phyloP scores from a whole-genome alignment of 2,329 filamentous ascomycete species.

The Cercospora janseana region DNA sequence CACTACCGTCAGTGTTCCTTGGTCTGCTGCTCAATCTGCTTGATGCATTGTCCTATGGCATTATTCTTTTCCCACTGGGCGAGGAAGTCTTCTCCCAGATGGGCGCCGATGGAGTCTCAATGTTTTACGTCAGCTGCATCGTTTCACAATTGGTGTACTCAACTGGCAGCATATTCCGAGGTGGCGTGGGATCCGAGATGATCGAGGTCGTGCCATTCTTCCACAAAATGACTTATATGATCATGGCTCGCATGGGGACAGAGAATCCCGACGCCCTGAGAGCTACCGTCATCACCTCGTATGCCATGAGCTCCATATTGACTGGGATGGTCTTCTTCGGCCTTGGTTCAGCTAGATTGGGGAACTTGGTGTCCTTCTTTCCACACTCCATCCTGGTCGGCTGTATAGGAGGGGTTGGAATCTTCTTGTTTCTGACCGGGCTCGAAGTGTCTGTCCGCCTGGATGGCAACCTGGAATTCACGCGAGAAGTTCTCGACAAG shows the following conservation, averaged over 20 bases:
- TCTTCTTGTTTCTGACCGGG: constrained; percentile 87
- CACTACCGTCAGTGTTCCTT: constrained; percentile 81
- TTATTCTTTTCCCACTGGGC: constrained; percentile 83
- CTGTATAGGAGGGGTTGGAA: constrained; percentile 95
- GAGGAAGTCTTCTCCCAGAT: constrained; percentile 80
- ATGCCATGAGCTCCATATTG: constrained; percentile 83
- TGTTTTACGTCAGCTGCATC: constrained; percentile 98
- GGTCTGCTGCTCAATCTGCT: constrained; percentile 88
- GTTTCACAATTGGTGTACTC: constrained; percentile 90
- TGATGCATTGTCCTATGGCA: constrained; percentile 93
- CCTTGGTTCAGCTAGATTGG: constrained; percentile 82
- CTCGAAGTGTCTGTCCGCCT: constrained; percentile 90
- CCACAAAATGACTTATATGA: constrained; percentile 94
- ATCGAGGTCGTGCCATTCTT: constrained; percentile 99
- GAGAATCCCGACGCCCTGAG: constrained; percentile 82
- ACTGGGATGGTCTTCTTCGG: constrained; percentile 89
- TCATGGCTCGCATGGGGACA: constrained; percentile 73
- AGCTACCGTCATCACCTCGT: constrained; percentile 90
- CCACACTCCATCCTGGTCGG: constrained; percentile 94
- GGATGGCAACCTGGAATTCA: constrained; percentile 79
- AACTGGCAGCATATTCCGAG: constrained; percentile 81
- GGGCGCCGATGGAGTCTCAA: constrained; percentile 91
- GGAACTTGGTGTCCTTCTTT: constrained; percentile 94
- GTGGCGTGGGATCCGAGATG: constrained; percentile 92
- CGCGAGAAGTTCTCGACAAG: constrained; percentile 70